Base-by-base conservation (phyloP, 805 yeast genomes). In the Sugiyamaella boreocaroliniensis region DNA sequence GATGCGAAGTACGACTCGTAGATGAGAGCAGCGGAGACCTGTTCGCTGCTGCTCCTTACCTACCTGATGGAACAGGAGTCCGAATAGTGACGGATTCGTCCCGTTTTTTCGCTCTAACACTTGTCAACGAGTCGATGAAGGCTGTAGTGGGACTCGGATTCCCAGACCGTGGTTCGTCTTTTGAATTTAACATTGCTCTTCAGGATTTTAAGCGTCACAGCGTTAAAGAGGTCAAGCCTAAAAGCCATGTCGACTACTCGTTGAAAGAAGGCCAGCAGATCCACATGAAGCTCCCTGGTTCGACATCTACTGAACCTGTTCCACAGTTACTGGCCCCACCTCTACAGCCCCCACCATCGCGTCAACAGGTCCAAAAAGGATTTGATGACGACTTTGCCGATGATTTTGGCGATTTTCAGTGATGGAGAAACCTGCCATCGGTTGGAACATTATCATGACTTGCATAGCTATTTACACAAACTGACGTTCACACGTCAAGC, bases 131-230 rank as follows among this genome's bases (percentile, higher is more conserved):
- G 45, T 63, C 53, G 3, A 57, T 65, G 51, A 63, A 62, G n/a
- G 69, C 76, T 11, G 70, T 69, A 20, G 59, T 75, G n/a, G 78
- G 79, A 4, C 56, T 75, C 49, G 71, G 71, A 12, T 73, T 74
- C 51, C 60, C 58, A 1, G 71, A 71, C 58, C 56, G 68, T 29
- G 48, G 57, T 37, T 65, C 61, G 41, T 64, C 72, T 15, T 64
- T 68, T 48, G 75, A 70, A 32, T 72, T 72, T 57, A 68, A 67
- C 48, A 60, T 70, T 16, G 70, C 72, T 11, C 56, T 71, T 40
- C 73, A 71, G 55, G 67, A 64, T 29, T 70, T 62, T 48, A 63
- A 57, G 40, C 59, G 59, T 56, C 61, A 55, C 29, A 59, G 56
- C 12, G 19, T 40, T 14, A 48, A 34, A 40, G 40, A 34, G 29